Evolutionary conservation across 768 basidiomycete genomes (phyloP).

Genomic region (Leccinum olivaceopallidum): DNA sequence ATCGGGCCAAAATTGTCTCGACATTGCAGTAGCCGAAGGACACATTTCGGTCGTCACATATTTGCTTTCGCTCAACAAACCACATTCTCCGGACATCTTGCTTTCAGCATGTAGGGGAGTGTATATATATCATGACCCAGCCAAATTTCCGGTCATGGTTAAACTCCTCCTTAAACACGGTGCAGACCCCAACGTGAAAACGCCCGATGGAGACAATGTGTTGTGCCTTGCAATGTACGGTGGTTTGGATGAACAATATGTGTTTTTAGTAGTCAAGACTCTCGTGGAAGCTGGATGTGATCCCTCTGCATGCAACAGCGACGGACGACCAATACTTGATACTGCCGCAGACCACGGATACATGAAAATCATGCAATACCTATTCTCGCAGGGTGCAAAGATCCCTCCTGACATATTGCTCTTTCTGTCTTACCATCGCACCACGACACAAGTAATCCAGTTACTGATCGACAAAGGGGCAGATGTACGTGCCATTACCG

Average conservation of each 20-base stretch:
- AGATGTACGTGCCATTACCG: background rate
- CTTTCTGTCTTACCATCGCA: accelerated
- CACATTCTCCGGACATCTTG: background rate
- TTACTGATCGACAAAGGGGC: background rate
- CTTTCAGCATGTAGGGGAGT: background rate
- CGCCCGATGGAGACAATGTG: background rate
- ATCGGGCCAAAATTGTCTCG: background rate
- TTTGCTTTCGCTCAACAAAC: background rate
- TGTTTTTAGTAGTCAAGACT: background rate
- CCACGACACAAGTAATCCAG: background rate
- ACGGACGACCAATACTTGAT: background rate
- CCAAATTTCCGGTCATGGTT: background rate
- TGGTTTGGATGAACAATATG: accelerated
- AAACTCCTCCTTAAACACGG: background rate
- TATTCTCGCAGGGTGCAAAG: background rate
- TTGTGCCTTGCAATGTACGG: background rate
- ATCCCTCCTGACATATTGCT: background rate
- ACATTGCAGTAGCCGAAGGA: background rate
- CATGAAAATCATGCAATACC: background rate
- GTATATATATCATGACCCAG: accelerated
- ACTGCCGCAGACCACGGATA: background rate
- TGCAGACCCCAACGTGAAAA: background rate
- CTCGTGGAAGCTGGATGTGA: background rate
- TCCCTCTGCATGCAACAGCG: background rate
- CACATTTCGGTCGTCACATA: background rate